A percentile compares a stretch with the other conserved stretches of the same genome.
phyloP scores from a whole-genome alignment of 1,139 yeast species.

The Kodamaea anthophila region DNA sequence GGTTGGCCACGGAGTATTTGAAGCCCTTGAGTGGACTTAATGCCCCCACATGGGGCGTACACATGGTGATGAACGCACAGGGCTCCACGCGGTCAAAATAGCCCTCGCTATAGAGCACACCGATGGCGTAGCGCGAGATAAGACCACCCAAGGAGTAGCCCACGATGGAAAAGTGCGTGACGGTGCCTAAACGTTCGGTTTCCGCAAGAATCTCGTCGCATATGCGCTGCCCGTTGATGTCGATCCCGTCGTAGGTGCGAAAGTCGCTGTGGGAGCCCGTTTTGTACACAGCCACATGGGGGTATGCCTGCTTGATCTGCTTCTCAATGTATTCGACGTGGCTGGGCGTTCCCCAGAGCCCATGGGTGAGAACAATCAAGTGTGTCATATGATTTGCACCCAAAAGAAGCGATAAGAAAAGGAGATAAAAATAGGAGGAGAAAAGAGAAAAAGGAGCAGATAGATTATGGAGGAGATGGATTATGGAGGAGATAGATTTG shows the following conservation, averaged over 20 bases:
- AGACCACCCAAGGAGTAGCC: slow-evolving; percentile 87
- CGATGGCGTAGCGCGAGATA: slow-evolving; percentile 70
- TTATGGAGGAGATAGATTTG: not conserved
- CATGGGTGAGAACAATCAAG: slow-evolving; percentile 69
- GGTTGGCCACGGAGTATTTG: slow-evolving; percentile 27
- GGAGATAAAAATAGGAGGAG: too few relatives aligned
- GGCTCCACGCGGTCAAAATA: slow-evolving; percentile 47
- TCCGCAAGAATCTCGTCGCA: slow-evolving; percentile 57
- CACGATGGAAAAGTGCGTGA: slow-evolving; percentile 56
- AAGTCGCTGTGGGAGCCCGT: slow-evolving; percentile 61
- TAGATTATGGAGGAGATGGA: too few relatives aligned
- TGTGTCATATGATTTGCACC: slow-evolving; percentile 37
- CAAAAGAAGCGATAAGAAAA: too few relatives aligned
- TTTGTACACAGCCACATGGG: slow-evolving; percentile 42
- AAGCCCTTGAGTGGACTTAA: slow-evolving; percentile 57
- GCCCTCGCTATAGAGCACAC: slow-evolving; percentile 51
- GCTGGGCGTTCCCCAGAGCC: slow-evolving; percentile 72
- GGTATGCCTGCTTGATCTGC: slow-evolving; percentile 14
- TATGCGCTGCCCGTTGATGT: slow-evolving; percentile 73
- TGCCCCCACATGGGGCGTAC: slow-evolving; percentile 81
- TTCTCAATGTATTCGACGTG: slow-evolving; percentile 56
- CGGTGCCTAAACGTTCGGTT: slow-evolving; percentile 31
- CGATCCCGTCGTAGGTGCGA: slow-evolving; percentile 80
- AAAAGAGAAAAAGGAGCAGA: too few relatives aligned
- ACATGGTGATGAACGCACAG: slow-evolving; percentile 65